A percentile compares a stretch with the other conserved stretches of the same genome.
Evolutionary conservation across 352 stramenopile genomes (phyloP).

Genomic region (Pythium sukuiense): DNA sequence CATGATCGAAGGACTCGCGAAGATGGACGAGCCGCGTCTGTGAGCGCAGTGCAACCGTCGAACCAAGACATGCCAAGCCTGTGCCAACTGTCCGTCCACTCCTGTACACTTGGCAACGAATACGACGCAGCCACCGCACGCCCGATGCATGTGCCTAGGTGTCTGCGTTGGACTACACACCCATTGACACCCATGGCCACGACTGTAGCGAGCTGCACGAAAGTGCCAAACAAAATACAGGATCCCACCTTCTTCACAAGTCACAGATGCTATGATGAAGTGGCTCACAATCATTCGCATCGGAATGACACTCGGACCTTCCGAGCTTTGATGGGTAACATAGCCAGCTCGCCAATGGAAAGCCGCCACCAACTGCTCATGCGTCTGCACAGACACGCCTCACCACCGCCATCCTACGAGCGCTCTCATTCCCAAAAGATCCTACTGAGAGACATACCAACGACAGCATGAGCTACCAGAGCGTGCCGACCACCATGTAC

Average conservation of each 20-base stretch:
- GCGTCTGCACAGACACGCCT: neutral
- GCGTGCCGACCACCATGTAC: neutral
- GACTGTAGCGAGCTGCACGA: too few relatives aligned
- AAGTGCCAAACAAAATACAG: too few relatives aligned
- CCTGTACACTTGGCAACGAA: neutral
- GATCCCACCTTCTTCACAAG: neutral
- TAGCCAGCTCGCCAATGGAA: neutral
- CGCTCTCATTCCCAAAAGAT: neutral
- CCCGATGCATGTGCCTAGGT: neutral
- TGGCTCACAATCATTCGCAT: neutral
- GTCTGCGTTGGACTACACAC: neutral
- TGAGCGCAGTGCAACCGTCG: neutral
- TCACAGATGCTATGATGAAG: neutral
- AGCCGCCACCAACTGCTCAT: neutral
- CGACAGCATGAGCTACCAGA: constrained; percentile 14
- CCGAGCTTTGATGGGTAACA: neutral
- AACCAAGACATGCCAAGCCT: too few relatives aligned
- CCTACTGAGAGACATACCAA: neutral
- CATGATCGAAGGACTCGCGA: constrained; percentile 7
- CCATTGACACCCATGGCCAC: neutral
- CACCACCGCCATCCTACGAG: neutral
- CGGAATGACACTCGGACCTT: neutral
- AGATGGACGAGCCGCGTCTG: constrained; percentile 5
- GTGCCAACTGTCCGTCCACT: neutral
- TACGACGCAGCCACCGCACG: neutral